A percentile compares a stretch with the other conserved stretches of the same genome.
phyloP scores from a whole-genome alignment of 2,329 filamentous ascomycete genomes.

The Aspergillus tanneri region DNA sequence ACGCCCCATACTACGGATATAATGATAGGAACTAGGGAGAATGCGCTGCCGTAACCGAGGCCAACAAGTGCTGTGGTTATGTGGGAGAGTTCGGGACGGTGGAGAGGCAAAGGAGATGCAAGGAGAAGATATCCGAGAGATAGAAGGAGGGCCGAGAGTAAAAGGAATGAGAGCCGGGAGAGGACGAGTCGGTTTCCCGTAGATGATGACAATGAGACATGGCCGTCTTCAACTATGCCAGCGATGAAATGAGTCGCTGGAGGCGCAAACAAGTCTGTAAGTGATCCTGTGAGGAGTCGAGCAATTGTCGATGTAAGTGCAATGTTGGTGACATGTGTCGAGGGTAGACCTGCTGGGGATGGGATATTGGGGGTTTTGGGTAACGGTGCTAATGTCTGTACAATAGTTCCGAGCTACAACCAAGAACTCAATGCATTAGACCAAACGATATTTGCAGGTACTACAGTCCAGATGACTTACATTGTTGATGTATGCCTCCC shows the following conservation, averaged over 20 bases:
- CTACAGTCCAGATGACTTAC: slow-evolving; percentile 28
- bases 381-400: slow-evolving; percentile 75
- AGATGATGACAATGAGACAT: slow-evolving; percentile 35
- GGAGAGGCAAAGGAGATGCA: slow-evolving; percentile 74
- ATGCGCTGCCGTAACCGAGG: slow-evolving; percentile 88
- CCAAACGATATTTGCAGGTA: neutral
- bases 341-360: slow-evolving; percentile 61
- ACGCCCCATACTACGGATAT: slow-evolving; percentile 98
- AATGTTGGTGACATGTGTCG: slow-evolving; percentile 87
- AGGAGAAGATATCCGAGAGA: slow-evolving; percentile 75
- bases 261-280: slow-evolving; percentile 83
- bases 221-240: slow-evolving; percentile 47
- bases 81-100: slow-evolving; percentile 79
- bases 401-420: slow-evolving; percentile 84
- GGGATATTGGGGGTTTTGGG: slow-evolving; percentile 52
- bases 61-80: slow-evolving; percentile 80
- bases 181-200: slow-evolving; percentile 52
- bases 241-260: slow-evolving; percentile 61
- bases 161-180: slow-evolving; percentile 76
- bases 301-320: slow-evolving; percentile 87
- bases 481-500: slow-evolving; percentile 98
- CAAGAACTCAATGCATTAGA: slow-evolving; percentile 3
- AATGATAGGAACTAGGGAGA: slow-evolving; percentile 85
- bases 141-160: slow-evolving; percentile 71
- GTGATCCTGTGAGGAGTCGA: slow-evolving; percentile 80